Evolutionary conservation across 805 yeast genomes (phyloP).

Genomic region (Maudiozyma barnettii): DNA sequence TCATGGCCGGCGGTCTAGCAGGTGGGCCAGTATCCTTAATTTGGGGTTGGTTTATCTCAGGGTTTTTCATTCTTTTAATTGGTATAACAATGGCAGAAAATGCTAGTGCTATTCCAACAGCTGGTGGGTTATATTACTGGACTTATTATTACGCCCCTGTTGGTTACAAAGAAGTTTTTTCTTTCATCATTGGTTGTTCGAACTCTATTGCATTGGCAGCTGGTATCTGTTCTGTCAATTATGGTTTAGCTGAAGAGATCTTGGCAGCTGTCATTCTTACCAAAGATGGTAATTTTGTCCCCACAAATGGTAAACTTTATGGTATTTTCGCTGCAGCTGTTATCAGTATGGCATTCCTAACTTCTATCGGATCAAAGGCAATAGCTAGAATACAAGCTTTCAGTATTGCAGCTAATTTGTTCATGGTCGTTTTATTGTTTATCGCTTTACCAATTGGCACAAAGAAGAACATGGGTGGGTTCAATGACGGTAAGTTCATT

Average conservation of each 20-base stretch:
- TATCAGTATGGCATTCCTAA: slow-evolving; percentile 40
- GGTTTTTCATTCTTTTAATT: slow-evolving; percentile 42
- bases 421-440: slow-evolving; percentile 43
- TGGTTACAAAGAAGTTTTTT: slow-evolving; percentile 39
- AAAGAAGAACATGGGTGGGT: slow-evolving; percentile 26
- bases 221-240: slow-evolving; percentile 58
- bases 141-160: slow-evolving; percentile 59
- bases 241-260: slow-evolving; percentile 55
- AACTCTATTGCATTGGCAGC: slow-evolving; percentile 59
- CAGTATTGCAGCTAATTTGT: slow-evolving; percentile 46
- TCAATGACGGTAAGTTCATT: slow-evolving; percentile 44
- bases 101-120: slow-evolving; percentile 63
- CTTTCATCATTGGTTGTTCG: slow-evolving; percentile 57
- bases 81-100: slow-evolving; percentile 58
- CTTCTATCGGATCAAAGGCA: slow-evolving; percentile 47
- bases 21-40: slow-evolving; percentile 53
- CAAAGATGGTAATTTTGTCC: slow-evolving; percentile 45
- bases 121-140: slow-evolving; percentile 68
- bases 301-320: slow-evolving; percentile 45
- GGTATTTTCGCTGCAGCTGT: slow-evolving; percentile 60
- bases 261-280: slow-evolving; percentile 48
- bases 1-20: slow-evolving; percentile 41
- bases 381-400: slow-evolving; percentile 52
- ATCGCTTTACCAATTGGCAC: slow-evolving; percentile 62
- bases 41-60: slow-evolving; percentile 66